These are phyloP conservation scores for Balamuthia mandrillaris DNA, from an alignment of 208 protist species.

Conservation along the genomic window DNA sequence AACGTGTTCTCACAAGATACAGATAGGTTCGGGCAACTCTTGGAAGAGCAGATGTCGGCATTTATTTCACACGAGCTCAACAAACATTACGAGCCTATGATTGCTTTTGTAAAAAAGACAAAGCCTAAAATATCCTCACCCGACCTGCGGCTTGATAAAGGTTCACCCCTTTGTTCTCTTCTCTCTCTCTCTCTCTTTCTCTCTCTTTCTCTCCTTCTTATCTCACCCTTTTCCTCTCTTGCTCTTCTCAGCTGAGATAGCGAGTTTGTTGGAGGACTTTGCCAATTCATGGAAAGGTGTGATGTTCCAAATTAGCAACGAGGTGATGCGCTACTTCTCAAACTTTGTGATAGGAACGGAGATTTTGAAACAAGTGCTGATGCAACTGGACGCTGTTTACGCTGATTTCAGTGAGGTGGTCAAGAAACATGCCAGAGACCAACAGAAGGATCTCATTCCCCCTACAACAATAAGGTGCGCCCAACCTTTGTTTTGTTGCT, in stretches of 20 bases:
- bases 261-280: neutral
- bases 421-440: neutral
- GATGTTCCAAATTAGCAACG: neutral
- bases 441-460: no score
- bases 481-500: no score
- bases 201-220: no score
- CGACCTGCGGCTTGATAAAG: neutral
- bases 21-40: neutral
- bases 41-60: neutral
- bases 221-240: neutral
- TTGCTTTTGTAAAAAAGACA: neutral
- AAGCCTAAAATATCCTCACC: neutral
- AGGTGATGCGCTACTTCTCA: conserved; percentile 8
- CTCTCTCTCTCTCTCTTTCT: neutral
- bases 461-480: no score
- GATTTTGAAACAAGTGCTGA: neutral
- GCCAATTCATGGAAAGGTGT: neutral
- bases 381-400: neutral
- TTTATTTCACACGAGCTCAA: neutral
- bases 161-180: neutral
- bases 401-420: neutral
- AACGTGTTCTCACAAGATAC: neutral
- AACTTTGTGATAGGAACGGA: neutral
- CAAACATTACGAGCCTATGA: conserved; percentile 8
- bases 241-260: neutral